These are phyloP conservation scores for Mortierella sp. DNA, from an alignment of 371 early-diverging fungal species.

Conservation along the genomic window DNA sequence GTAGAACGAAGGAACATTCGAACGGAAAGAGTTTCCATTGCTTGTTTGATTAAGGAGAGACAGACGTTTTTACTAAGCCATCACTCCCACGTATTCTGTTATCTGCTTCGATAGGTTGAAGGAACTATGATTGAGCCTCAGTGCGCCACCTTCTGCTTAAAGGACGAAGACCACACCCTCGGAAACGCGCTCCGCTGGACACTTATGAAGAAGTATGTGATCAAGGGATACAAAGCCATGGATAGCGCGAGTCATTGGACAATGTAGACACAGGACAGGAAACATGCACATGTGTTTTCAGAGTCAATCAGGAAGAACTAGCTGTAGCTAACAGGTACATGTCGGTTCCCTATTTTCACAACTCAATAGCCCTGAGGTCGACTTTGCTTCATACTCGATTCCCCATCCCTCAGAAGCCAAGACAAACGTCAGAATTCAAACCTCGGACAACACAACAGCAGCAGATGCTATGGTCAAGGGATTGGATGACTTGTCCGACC, in stretches of 20 bases:
- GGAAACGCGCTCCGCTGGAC: constrained; percentile 95
- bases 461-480: constrained; percentile 91
- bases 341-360: background rate
- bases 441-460: constrained; percentile 84
- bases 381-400: constrained; percentile 98
- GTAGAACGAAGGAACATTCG: no score
- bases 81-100: no score
- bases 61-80: no score
- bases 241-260: background rate
- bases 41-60: background rate
- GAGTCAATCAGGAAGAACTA: background rate
- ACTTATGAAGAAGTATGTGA: constrained; percentile 91
- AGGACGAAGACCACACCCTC: constrained; percentile 97
- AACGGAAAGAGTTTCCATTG: no score
- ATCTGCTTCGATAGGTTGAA: constrained; percentile 59
- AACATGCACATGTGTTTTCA: background rate
- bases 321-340: background rate
- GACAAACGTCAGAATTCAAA: constrained; percentile 97
- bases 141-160: constrained; percentile 88
- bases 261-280: background rate
- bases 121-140: constrained; percentile 81
- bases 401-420: constrained; percentile 99
- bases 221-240: background rate
- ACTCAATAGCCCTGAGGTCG: constrained; percentile 84
- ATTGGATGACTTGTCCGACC: constrained; percentile 81